phyloP scores from a whole-genome alignment of 768 basidiomycete genomes.

The Pulveroboletus sp. region DNA sequence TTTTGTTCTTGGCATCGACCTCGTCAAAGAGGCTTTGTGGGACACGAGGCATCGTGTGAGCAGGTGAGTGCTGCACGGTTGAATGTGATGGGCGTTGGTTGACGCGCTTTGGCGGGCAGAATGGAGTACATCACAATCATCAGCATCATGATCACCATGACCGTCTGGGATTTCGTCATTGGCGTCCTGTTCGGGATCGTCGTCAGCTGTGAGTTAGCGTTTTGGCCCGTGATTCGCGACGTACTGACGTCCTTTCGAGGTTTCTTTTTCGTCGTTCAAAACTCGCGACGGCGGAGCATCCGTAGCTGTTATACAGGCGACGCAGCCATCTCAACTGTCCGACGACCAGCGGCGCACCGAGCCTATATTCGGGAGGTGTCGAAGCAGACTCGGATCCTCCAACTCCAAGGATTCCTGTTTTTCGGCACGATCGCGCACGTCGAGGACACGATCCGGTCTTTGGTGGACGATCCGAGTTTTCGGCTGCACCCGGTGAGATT shows the following conservation, averaged over 20 bases:
- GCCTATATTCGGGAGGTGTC: conserved; percentile 91
- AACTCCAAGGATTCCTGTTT: conserved; percentile 90
- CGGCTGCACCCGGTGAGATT: conserved; percentile 77
- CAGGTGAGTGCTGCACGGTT: conserved; percentile 41
- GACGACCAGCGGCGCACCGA: conserved; percentile 81
- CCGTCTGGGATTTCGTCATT: conserved; percentile 88
- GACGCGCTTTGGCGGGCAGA: conserved; percentile 33
- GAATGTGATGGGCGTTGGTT: background rate
- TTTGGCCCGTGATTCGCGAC: background rate
- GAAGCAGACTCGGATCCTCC: conserved; percentile 83
- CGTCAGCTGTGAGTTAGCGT: conserved; percentile 65
- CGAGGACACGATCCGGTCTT: conserved; percentile 77
- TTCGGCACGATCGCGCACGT: conserved; percentile 91
- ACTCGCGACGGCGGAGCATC: conserved; percentile 81
- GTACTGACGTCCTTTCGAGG: conserved; percentile 42
- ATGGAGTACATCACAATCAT: conserved; percentile 79
- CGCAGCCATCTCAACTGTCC: conserved; percentile 83
- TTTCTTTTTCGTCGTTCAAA: conserved; percentile 96
- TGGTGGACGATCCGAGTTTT: conserved; percentile 72
- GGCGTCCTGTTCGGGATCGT: conserved; percentile 92
- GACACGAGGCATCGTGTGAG: conserved; percentile 89
- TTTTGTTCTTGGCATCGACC: conserved; percentile 90
- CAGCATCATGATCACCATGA: conserved; percentile 91
- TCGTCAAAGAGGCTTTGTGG: conserved; percentile 95
- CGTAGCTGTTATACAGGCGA: conserved; percentile 80